A percentile compares a stretch with the other conserved stretches of the same genome.
Conservation (phyloP, 345 rosid genomes). For the thale cress (Arabidopsis thaliana) region TAIR10.1 NC_003070.9:2294001-2294500, state of each 20-base stretch:
- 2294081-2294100: slow-evolving; percentile 48
- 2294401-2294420: slow-evolving; percentile 37
- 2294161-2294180: slow-evolving; percentile 79
- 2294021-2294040: slow-evolving; percentile 91
- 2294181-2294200: slow-evolving; percentile 98
- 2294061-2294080: slow-evolving; percentile 98
- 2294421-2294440: slow-evolving; percentile 43
- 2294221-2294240: slow-evolving; percentile 94
- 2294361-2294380: slow-evolving; percentile 26
- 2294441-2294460: slow-evolving; percentile 42
- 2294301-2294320: slow-evolving; percentile 25
- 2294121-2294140: background rate
- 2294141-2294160: slow-evolving; percentile 18
- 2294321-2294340: slow-evolving; percentile 94
- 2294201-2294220: slow-evolving; percentile 93
- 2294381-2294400: slow-evolving; percentile 37
- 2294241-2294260: slow-evolving; percentile 93
- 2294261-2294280: background rate
- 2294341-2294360: slow-evolving; percentile 65
- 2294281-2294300: slow-evolving; percentile 23
- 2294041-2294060: slow-evolving; percentile 90
- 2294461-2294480: slow-evolving; percentile 44
- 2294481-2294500: slow-evolving; percentile 70
- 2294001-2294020: slow-evolving; percentile 88
- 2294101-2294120: background rate